Base-by-base conservation (phyloP, 108 stramenopile species). In the Skeletonema tropicum region DNA sequence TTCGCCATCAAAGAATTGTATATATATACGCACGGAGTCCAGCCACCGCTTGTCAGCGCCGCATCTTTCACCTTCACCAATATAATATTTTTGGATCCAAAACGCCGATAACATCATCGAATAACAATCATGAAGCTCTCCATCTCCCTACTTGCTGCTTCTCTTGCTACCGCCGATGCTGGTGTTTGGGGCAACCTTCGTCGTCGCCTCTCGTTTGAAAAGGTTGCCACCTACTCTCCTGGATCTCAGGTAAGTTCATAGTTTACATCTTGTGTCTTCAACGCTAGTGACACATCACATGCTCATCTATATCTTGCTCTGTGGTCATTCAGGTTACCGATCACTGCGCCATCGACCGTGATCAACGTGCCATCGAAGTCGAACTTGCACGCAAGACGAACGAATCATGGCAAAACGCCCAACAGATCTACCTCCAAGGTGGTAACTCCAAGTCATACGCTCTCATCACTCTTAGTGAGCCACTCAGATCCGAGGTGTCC, bases 371-470 rank as follows among this genome's bases (percentile, higher is more conserved):
- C 13, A 89, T 95, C 31, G 89, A 90, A 39, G 57, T 35, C 11
- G 63, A 66, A n/a, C 75, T 91, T 7, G 78, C 67, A 6, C 12
- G 35, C 17, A 35, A 42, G 2, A 83, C 78, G 12, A 39, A 57
- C 13, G 77, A 70, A 26, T 64, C 82, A 17, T 88, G 84, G 62
- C 70, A 42, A 2, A 35, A 41, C 23, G 91, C 94, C 9, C 38
- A 52, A 12, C 26, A 61, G 9, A 80, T 92, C 69, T 95, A 91
- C 72, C 42, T 68, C 32, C 31, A 91, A 3, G 94, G 94, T 21
- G 89, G 80, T 6, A 60, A 88, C 68, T 90, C 90, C 71, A 88
- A 86, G 46, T 88, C 89, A 12, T 76, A 79, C 46, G 93, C 93
- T 2, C 65, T 32, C 17, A n/a, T 94, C 13, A 83, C 68, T 1